Evolutionary conservation across 495 filamentous ascomycete species (phyloP).

Genomic region (Haplographium delicatum): DNA sequence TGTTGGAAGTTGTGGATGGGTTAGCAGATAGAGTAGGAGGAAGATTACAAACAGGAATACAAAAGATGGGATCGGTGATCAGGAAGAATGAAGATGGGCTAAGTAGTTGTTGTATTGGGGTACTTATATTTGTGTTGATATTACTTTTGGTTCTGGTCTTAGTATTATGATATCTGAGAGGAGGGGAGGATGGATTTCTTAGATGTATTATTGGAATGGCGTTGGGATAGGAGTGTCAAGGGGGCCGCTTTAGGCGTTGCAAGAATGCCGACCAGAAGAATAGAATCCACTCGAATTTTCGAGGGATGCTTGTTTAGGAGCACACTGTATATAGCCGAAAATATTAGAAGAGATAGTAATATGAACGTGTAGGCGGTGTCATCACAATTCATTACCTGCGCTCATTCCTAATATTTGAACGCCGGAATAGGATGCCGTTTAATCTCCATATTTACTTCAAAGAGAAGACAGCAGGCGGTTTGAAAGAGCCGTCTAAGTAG

Average conservation of each 20-base stretch:
- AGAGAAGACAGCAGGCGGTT: neutral
- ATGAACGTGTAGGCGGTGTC: conserved; percentile 4
- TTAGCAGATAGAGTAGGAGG: conserved; percentile 83
- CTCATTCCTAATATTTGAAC: conserved; percentile 12
- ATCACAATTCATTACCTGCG: conserved; percentile 16
- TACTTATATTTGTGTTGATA: conserved; percentile 80
- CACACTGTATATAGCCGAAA: no score
- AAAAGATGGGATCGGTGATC: conserved; percentile 77
- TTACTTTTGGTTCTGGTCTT: conserved; percentile 71
- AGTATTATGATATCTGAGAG: conserved; percentile 34
- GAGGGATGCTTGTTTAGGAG: no score
- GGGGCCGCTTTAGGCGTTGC: neutral
- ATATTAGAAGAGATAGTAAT: neutral
- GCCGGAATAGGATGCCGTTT: conserved; percentile 22
- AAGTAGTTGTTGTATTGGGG: conserved; percentile 87
- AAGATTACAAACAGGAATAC: conserved; percentile 77
- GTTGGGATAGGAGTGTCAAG: conserved; percentile 5
- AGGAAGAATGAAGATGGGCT: conserved; percentile 85
- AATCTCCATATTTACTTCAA: conserved; percentile 22
- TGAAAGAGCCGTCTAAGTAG: neutral
- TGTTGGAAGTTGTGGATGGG: conserved; percentile 73
- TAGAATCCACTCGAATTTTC: no score
- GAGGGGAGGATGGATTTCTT: neutral
- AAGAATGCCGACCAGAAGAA: no score
- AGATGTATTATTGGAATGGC: neutral